Conservation (phyloP, 2,329 filamentous ascomycete species). For the Fusarium decemcellulare region DNA sequence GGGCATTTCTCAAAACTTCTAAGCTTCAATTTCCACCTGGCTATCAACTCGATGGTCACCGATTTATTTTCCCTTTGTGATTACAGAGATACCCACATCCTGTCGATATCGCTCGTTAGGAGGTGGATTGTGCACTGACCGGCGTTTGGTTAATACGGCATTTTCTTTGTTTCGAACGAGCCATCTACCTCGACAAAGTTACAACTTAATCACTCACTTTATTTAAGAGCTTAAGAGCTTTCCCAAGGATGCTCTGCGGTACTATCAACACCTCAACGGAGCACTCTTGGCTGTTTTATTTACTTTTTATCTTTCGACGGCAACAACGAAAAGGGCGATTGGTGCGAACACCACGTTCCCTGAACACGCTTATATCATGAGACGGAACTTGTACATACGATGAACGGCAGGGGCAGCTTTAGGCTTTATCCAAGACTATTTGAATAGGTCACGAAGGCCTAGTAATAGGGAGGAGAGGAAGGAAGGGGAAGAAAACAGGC, state of each 20-base stretch:
- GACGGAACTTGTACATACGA: slow-evolving; percentile 47
- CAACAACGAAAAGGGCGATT: slow-evolving; percentile 17
- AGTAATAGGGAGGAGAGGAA: slow-evolving; percentile 24
- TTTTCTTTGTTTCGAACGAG: slow-evolving; percentile 23
- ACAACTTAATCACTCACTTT: slow-evolving; percentile 38
- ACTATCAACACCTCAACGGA: slow-evolving; percentile 17
- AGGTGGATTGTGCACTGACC: slow-evolving; percentile 44
- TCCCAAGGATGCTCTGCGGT: slow-evolving; percentile 5
- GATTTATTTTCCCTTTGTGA: slow-evolving; percentile 36
- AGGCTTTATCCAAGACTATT: slow-evolving; percentile 19
- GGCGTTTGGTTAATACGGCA: slow-evolving; percentile 37
- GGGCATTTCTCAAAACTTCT: slow-evolving; percentile 98
- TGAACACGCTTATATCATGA: slow-evolving; percentile 45
- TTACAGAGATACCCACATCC: slow-evolving; percentile 47
- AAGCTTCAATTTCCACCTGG: slow-evolving; percentile 45
- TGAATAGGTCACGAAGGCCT: slow-evolving; percentile 18
- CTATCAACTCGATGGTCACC: slow-evolving; percentile 21
- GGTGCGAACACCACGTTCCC: neutral
- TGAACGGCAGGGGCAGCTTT: slow-evolving; percentile 25
- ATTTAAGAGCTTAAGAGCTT: neutral
- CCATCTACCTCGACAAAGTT: slow-evolving; percentile 7
- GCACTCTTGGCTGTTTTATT: slow-evolving; percentile 13
- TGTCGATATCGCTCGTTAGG: slow-evolving; percentile 46
- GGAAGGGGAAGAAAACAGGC: slow-evolving; percentile 5
- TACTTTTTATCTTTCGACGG: slow-evolving; percentile 17